Percentiles rank a stretch among this genome's conserved stretches.
Conservation (phyloP, 2,329 filamentous ascomycete genomes). For the Dactylella cylindrospora region DNA sequence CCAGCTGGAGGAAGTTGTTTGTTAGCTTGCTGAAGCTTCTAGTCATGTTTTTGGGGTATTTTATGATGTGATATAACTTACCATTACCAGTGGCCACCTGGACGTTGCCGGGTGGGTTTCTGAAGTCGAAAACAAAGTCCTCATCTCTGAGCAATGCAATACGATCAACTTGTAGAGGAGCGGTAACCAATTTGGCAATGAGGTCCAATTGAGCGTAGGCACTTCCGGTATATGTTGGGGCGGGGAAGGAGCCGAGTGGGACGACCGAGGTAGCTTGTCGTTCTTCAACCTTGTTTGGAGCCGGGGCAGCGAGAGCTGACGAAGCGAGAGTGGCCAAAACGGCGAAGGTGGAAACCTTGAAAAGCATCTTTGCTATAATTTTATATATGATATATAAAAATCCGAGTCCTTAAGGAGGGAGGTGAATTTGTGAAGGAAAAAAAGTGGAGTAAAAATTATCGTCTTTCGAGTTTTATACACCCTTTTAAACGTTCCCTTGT, state of each 20-base stretch:
- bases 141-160: conserved; percentile 51
- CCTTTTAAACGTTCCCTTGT: conserved; percentile 14
- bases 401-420: no score
- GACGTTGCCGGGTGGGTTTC: conserved; percentile 21
- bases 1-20: conserved; percentile 53
- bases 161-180: conserved; percentile 29
- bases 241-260: conserved; percentile 8
- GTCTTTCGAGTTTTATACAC: conserved; percentile 19
- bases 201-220: conserved; percentile 37
- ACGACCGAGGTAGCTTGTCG: conserved; percentile 13
- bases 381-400: background rate
- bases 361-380: conserved; percentile 24
- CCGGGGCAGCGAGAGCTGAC: conserved; percentile 34
- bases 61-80: conserved; percentile 10
- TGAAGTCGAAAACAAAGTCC: conserved; percentile 59
- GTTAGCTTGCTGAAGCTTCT: conserved; percentile 50
- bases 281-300: conserved; percentile 24
- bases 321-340: conserved; percentile 30
- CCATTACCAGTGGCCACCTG: conserved; percentile 41
- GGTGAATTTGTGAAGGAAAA: no score
- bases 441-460: no score
- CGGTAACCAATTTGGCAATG: conserved; percentile 31
- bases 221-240: conserved; percentile 29
- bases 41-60: background rate
- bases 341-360: conserved; percentile 29